Evolutionary conservation across 2,329 filamentous ascomycete genomes (phyloP).

Genomic region (Diatrype stigma): DNA sequence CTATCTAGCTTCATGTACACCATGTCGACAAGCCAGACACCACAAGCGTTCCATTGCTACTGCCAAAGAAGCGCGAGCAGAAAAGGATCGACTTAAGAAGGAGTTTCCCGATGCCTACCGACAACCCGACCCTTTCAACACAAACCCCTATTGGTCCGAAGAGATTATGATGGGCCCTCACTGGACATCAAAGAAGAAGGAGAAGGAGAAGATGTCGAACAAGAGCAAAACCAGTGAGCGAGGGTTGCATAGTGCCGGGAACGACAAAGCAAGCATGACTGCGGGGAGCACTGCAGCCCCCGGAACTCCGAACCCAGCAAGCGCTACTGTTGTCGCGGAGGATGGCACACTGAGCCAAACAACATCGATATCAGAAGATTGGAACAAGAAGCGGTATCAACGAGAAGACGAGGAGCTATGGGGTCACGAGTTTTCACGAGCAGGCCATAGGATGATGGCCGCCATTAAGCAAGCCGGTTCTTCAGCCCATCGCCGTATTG

Average conservation of each 20-base stretch:
- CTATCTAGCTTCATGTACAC: slow-evolving; percentile 72
- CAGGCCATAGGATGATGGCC: slow-evolving; percentile 54
- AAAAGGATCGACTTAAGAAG: slow-evolving; percentile 60
- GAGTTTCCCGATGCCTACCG: slow-evolving; percentile 71
- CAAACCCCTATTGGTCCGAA: slow-evolving; percentile 83
- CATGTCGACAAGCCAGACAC: slow-evolving; percentile 68
- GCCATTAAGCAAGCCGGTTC: slow-evolving; percentile 55
- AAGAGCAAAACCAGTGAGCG: slow-evolving; percentile 56
- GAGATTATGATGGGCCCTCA: slow-evolving; percentile 77
- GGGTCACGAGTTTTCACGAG: slow-evolving; percentile 57
- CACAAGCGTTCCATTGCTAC: slow-evolving; percentile 67
- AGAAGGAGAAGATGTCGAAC: slow-evolving; percentile 53
- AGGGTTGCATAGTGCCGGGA: slow-evolving; percentile 53
- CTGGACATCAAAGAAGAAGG: too few species aligned
- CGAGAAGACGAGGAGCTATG: slow-evolving; percentile 84
- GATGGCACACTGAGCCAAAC: slow-evolving; percentile 35
- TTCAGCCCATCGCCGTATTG: slow-evolving; percentile 51
- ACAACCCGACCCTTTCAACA: slow-evolving; percentile 78
- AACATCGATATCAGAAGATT: slow-evolving; percentile 49
- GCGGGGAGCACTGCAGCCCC: slow-evolving; percentile 30
- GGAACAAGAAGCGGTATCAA: slow-evolving; percentile 78
- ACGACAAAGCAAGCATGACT: slow-evolving; percentile 42
- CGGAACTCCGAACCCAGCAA: slow-evolving; percentile 31
- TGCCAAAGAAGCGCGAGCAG: slow-evolving; percentile 62
- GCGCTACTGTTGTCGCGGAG: slow-evolving; percentile 43